Conservation (phyloP, 306 rosid genomes). For the Sicyos baderoa region DNA sequence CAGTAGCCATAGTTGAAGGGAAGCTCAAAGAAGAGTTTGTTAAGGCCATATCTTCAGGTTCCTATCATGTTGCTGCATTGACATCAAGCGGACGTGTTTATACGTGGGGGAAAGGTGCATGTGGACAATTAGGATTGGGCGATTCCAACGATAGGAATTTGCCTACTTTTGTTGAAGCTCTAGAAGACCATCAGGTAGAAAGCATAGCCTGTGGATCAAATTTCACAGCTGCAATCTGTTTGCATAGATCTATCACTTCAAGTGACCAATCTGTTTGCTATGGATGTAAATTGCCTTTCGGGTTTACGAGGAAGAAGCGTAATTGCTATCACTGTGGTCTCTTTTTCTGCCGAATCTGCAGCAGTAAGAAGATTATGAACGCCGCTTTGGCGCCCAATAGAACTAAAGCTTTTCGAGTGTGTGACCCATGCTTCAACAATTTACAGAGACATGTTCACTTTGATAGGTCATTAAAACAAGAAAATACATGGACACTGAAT, state of each 20-base stretch:
- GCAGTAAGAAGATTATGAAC: constrained; percentile 44
- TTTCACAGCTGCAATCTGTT: constrained; percentile 67
- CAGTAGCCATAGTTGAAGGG: constrained; percentile 53
- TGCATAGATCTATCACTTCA: constrained; percentile 61
- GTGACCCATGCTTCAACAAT: constrained; percentile 57
- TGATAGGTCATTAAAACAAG: constrained; percentile 24
- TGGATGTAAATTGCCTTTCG: constrained; percentile 65
- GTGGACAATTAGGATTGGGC: constrained; percentile 75
- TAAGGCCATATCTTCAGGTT: constrained; percentile 53
- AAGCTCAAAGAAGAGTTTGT: constrained; percentile 69
- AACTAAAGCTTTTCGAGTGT: constrained; percentile 66
- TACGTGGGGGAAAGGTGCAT: constrained; percentile 70
- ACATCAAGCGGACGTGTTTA: constrained; percentile 56
- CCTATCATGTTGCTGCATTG: constrained; percentile 60
- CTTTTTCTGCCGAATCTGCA: constrained; percentile 55
- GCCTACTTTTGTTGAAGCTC: constrained; percentile 59
- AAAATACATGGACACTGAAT: constrained; percentile 25
- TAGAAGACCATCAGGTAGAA: constrained; percentile 54
- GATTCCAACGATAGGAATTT: constrained; percentile 47
- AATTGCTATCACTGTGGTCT: constrained; percentile 84
- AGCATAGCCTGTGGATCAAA: constrained; percentile 64
- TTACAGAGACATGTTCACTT: constrained; percentile 31
- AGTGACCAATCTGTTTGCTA: constrained; percentile 61
- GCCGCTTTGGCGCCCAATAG: constrained; percentile 67
- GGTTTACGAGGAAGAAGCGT: constrained; percentile 75